Evolutionary conservation across 2,329 filamentous ascomycete species (phyloP), one percentile per base, ranked within the genome.

Genomic region (Pseudocercospora vitis): DNA sequence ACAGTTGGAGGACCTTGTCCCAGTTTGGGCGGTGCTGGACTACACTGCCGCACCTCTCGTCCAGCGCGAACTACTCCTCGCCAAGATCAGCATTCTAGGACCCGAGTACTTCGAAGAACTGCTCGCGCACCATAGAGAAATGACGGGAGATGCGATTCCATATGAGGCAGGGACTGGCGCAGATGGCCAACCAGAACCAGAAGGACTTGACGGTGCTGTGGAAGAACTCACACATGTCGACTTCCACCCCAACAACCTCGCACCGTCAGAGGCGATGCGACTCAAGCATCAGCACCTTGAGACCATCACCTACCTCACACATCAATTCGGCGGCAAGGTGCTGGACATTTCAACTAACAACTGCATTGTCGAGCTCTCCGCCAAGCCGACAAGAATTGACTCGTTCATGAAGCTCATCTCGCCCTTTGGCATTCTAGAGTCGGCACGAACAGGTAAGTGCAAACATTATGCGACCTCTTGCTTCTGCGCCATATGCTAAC

Each of bases 91-190:
- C 73, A 96, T 95, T 57, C 82, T 99, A 31, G 94, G 94, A 0
- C 94, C 94, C 4, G 94, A 99, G 78, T 96, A 96, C 76, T 99
- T 96, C 66, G 92, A 97, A 76, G 94, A 99, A 76, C 82, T 99
- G 52, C 84, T 96, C 62, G 87, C 90, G 51, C 94, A 99, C 74
- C 94, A 99, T 75, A 86, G 91, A 55, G 94, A 97, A 76, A 95
- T 97, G 73, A 85, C 82, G 9, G 58, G 58, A n/a, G 52, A 59
- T 24, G 11, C 50, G 63, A 24, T 70, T 65, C 12, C 63, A 67
- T 45, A 48, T 23, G 49, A 47, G 37, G 39, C 33, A 32, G 35
- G 50, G 44, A 58, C 52, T 47, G 58, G 61, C 61, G 50, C 46
- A 29, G 50, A 55, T 46, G 56, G 56, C 12, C 52, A 55, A 23